Conservation (phyloP, 1,139 yeast species). For the Protomyces macrosporus region DNA sequence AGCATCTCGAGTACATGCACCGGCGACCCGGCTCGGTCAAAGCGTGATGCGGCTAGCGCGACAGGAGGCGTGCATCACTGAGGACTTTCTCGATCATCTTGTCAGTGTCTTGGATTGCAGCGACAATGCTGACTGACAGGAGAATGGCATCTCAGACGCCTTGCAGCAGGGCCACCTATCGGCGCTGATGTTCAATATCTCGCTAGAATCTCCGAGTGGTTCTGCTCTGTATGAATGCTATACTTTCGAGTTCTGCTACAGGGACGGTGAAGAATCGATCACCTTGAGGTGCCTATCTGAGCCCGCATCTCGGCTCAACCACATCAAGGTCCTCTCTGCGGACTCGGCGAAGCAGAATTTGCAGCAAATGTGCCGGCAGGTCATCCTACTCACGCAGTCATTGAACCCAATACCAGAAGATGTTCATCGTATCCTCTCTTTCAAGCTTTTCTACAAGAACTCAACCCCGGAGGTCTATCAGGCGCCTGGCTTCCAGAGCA, state of each 20-base stretch:
- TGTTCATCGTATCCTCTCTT: constrained; percentile 42
- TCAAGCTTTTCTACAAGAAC: constrained; percentile 49
- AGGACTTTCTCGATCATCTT: constrained; percentile 49
- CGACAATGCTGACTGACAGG: constrained; percentile 15
- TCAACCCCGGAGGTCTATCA: constrained; percentile 47
- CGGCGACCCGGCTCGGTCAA: not conserved
- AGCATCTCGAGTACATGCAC: not conserved
- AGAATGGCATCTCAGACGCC: constrained; percentile 47
- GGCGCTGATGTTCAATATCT: constrained; percentile 47
- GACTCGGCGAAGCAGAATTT: constrained; percentile 33
- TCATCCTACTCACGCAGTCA: constrained; percentile 51
- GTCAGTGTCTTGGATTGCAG: constrained; percentile 32
- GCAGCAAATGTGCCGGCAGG: constrained; percentile 47
- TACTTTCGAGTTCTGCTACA: constrained; percentile 46
- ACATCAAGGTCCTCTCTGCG: too few relatives aligned
- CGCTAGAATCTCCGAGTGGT: constrained; percentile 43
- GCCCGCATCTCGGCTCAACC: too few relatives aligned
- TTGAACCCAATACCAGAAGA: constrained; percentile 46
- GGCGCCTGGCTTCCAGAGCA: constrained; percentile 48
- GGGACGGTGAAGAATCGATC: constrained; percentile 31
- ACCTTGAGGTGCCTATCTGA: too few relatives aligned
- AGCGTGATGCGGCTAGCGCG: constrained; percentile 44
- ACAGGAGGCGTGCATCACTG: constrained; percentile 47
- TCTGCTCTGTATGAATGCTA: constrained; percentile 47
- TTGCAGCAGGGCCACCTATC: constrained; percentile 44